phyloP scores from a whole-genome alignment of 106 monocot genomes.

The Phalaenopsis aphrodite region DNA sequence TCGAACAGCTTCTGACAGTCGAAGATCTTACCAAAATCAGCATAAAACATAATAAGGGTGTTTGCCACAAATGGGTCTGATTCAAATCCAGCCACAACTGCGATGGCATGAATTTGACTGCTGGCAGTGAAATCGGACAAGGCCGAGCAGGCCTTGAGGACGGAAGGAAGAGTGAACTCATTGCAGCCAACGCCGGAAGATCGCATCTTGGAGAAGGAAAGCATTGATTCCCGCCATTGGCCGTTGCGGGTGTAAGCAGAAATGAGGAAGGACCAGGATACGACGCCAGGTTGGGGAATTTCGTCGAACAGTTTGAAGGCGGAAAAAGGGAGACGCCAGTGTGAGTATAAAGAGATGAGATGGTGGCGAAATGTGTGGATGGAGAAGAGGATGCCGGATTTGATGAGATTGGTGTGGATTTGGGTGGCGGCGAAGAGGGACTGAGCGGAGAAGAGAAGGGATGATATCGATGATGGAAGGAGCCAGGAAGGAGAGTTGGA shows the following conservation, averaged over 20 bases:
- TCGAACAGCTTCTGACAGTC: constrained; percentile 51
- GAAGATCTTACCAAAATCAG: constrained; percentile 29
- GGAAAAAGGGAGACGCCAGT: constrained; percentile 11
- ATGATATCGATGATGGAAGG: neutral
- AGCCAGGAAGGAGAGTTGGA: neutral
- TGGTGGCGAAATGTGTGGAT: constrained; percentile 26
- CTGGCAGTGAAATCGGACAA: constrained; percentile 25
- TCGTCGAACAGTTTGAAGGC: constrained; percentile 73
- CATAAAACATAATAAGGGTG: constrained; percentile 59
- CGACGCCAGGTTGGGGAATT: constrained; percentile 48
- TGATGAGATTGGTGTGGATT: constrained; percentile 43
- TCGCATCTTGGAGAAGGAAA: constrained; percentile 41
- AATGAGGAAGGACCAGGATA: constrained; percentile 58
- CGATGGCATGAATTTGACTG: constrained; percentile 48
- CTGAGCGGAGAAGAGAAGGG: constrained; percentile 17
- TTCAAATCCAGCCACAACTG: constrained; percentile 40
- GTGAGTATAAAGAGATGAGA: constrained; percentile 51
- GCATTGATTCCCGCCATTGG: constrained; percentile 33
- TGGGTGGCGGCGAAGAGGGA: constrained; percentile 18
- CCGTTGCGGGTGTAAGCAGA: constrained; percentile 42
- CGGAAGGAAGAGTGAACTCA: constrained; percentile 70
- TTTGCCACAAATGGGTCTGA: constrained; percentile 64
- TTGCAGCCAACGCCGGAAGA: constrained; percentile 31
- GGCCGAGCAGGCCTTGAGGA: constrained; percentile 69
- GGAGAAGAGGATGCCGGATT: constrained; percentile 28